Percentiles rank a stretch among this genome's conserved stretches.
These are phyloP conservation scores for Rhodofomes roseus DNA, from an alignment of 1,284 basidiomycete genomes.

Conservation along the genomic window DNA sequence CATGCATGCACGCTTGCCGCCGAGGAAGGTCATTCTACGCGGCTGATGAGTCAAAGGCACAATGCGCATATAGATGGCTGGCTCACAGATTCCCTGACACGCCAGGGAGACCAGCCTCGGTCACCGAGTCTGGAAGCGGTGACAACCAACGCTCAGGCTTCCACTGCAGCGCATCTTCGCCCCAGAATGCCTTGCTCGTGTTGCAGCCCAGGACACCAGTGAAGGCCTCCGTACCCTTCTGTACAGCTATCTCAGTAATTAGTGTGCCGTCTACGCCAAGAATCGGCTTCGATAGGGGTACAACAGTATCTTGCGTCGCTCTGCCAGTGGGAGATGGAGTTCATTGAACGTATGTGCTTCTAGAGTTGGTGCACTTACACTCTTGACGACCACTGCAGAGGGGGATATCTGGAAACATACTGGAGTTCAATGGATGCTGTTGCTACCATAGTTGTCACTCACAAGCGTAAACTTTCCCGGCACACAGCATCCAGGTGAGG, in stretches of 20 bases:
- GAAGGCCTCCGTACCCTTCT: constrained; percentile 42
- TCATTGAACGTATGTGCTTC: too few relatives aligned
- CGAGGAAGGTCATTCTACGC: constrained; percentile 30
- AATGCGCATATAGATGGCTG: too few relatives aligned
- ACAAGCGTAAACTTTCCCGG: constrained; percentile 17
- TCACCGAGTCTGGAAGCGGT: constrained; percentile 14
- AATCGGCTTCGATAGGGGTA: constrained; percentile 22
- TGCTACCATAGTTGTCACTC: neutral
- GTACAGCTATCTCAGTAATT: constrained; percentile 35
- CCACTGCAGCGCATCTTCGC: constrained; percentile 49
- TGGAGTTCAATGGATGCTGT: neutral
- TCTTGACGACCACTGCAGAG: neutral
- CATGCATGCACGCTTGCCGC: constrained; percentile 31
- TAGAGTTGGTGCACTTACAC: neutral
- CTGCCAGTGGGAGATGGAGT: constrained; percentile 4
- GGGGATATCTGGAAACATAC: neutral
- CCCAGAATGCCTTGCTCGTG: constrained; percentile 46
- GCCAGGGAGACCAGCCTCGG: constrained; percentile 18
- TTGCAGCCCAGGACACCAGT: constrained; percentile 48
- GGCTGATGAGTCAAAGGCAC: neutral
- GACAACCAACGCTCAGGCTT: constrained; percentile 32
- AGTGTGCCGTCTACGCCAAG: constrained; percentile 24
- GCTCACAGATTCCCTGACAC: constrained; percentile 24
- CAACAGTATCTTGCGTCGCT: constrained; percentile 14
- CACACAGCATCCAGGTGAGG: constrained; percentile 16